Base-by-base conservation (phyloP, 495 filamentous ascomycete species). In the Diplogelasinospora grovesii region DNA sequence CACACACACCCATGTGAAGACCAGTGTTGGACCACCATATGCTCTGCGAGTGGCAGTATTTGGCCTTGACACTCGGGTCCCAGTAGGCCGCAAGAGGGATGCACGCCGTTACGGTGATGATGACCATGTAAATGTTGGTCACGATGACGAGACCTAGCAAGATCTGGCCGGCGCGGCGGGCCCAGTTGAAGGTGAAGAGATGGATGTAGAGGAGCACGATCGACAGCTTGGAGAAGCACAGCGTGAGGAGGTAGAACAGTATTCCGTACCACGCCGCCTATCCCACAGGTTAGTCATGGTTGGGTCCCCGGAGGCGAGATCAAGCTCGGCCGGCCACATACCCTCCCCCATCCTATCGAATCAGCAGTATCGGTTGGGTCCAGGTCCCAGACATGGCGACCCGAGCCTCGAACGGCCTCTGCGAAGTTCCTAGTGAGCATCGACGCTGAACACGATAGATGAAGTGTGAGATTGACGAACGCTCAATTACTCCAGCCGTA, bases 151-250 rank as follows among this genome's bases (percentile, higher is more conserved):
- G 25, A 14, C 26, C 49, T 9, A 63, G 18, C n/a, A 60, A 24
- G 27, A 54, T 45, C 34, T 62, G 54, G 19, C 56, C 54, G 20
- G 46, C 56, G 19, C 43, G 29, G 7, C 55, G 59, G 3, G 56
- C 49, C 48, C 56, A 64, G 22, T 50, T 50, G 46, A 59, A 60
- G 37, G 50, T 50, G 37, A 69, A 66, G 22, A 67, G 48, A 33
- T 61, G 54, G 20, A 61, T 56, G 49, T 69, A 69, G 24, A 69
- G 54, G 7, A 44, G 43, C 7, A 69, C 30, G 28, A 65, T 61
- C 20, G 61, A 59, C 18, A 64, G 29, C 29, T 68, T 68, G 22
- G 55, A 48, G 49, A 60, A 57, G 21, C 34, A 51, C 5, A 65
- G 46, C 8, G 50, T 50, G 5, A 57, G 31, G 13, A 31, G 23